These are phyloP conservation scores for Fomitopsis betulina DNA, from an alignment of 1,284 basidiomycete species.

Conservation along the genomic window DNA sequence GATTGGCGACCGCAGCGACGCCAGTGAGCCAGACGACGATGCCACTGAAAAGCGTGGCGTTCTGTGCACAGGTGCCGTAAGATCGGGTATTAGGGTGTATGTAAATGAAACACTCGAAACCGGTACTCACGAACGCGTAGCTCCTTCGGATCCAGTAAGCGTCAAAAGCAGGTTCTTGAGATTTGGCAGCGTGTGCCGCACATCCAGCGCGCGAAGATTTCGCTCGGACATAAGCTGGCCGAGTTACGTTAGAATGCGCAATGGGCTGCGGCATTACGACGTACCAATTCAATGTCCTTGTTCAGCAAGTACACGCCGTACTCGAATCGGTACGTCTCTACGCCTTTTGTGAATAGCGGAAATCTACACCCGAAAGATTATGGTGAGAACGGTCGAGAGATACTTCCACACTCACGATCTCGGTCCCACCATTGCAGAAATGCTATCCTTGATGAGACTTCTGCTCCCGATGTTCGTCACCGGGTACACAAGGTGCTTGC, in stretches of 20 bases:
- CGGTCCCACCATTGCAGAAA: conserved; percentile 91
- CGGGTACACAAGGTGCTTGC: conserved; percentile 80
- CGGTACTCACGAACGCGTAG: conserved; percentile 39
- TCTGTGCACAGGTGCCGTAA: conserved; percentile 6
- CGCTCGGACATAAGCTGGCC: conserved; percentile 84
- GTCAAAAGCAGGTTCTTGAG: conserved; percentile 91
- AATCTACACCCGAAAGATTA: conserved; percentile 51
- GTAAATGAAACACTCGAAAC: background rate
- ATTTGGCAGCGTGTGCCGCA: conserved; percentile 95
- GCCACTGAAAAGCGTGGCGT: conserved; percentile 15
- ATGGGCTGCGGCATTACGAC: conserved; percentile 14
- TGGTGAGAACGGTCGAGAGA: conserved; percentile 12
- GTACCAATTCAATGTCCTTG: conserved; percentile 94
- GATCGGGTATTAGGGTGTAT: background rate
- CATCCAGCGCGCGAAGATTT: conserved; percentile 83
- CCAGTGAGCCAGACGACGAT: conserved; percentile 19
- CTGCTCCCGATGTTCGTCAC: conserved; percentile 85
- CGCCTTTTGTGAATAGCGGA: conserved; percentile 89
- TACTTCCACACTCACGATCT: conserved; percentile 60
- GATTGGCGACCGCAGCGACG: conserved; percentile 23
- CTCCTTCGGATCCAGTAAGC: conserved; percentile 64
- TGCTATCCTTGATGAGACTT: conserved; percentile 85
- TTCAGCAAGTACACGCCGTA: conserved; percentile 97
- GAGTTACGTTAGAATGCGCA: conserved; percentile 5
- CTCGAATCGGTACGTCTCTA: conserved; percentile 95